Evolutionary conservation across 2,329 filamentous ascomycete species (phyloP).

Genomic region (Curvularia eragrostidis): DNA sequence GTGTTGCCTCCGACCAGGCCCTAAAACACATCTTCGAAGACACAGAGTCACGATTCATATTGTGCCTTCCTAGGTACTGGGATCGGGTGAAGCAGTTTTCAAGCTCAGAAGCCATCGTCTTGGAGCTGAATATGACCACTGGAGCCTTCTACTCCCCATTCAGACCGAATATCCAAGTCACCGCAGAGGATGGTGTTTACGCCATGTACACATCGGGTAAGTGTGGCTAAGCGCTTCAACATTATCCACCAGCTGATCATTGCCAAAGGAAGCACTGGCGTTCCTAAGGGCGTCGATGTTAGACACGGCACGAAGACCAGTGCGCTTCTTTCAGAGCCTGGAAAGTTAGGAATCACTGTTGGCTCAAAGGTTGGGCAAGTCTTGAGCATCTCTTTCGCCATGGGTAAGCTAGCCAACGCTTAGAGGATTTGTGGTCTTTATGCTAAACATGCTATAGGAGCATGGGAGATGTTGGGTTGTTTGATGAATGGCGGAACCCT

Average conservation of each 20-base stretch:
- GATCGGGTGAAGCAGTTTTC: conserved; percentile 32
- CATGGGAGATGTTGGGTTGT: conserved; percentile 66
- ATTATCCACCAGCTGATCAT: conserved; percentile 6
- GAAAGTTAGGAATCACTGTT: conserved; percentile 57
- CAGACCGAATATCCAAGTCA: conserved; percentile 27
- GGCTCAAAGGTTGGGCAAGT: conserved; percentile 63
- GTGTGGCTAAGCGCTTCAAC: background rate
- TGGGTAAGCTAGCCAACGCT: conserved; percentile 57
- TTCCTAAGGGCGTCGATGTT: conserved; percentile 66
- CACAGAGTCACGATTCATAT: conserved; percentile 53
- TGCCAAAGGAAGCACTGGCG: conserved; percentile 58
- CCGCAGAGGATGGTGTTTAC: conserved; percentile 40
- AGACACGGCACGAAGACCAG: conserved; percentile 64
- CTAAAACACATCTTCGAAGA: conserved; percentile 59
- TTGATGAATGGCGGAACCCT: conserved; percentile 66
- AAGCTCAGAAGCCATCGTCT: conserved; percentile 19
- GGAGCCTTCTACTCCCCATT: conserved; percentile 24
- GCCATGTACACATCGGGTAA: conserved; percentile 61
- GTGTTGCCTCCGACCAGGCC: conserved; percentile 44
- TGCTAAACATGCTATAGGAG: conserved; percentile 50
- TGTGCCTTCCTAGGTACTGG: conserved; percentile 55
- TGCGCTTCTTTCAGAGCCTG: conserved; percentile 59
- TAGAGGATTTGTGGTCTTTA: background rate
- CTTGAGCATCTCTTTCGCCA: conserved; percentile 66
- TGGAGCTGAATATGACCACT: conserved; percentile 24